Base-by-base conservation (phyloP, 805 yeast genomes). In the Candida piceae region DNA sequence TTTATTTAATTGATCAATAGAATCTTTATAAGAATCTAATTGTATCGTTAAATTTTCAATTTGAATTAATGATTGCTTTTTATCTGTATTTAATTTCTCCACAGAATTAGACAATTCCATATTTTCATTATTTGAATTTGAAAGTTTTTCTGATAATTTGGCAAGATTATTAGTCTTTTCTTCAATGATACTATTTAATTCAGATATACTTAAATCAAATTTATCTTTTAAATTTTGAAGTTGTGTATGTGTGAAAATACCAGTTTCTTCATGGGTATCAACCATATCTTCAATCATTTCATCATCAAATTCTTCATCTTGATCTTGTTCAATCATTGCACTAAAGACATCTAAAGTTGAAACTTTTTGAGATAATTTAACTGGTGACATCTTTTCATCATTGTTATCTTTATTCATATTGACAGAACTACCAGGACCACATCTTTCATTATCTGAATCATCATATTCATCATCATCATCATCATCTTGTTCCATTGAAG, bases 351-450 rank as follows among this genome's bases (percentile, higher is more conserved):
- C 52, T 27, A 50, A 40, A 3, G 45, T 37, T 15, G 54, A 45
- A 7, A 40, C 40, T 24, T 40, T 41, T 17, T 42, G 41, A 1
- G 47, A 44, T 6, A 51, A 34, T 32, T 50, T 48, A n/a, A 50
- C 44, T 15, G 58, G 55, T 16, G 56, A 51, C 53, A 51, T 44
- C 24, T 41, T 47, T 32, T 50, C 52, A 32, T 39, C 47, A 26
- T 36, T 38, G 24, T 19, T 18, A 31, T 20, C 5, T 15, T 13
- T 10, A 20, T 8, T 29, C 13, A 12, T 30, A n/a, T 26, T 11
- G 10, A 35, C 36, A 21, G 29, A 12, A 20, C 29, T 44, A 18
- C 37, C 50, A 33, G 31, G 29, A 16, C 24, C 39, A 13, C 36
- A 34, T 2, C 23, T 38, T 25, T 39, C 45, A 11, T 24, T 32